These are phyloP conservation scores for Licmophora abbreviata DNA, from an alignment of 108 stramenopile genomes.

Conservation along the genomic window DNA sequence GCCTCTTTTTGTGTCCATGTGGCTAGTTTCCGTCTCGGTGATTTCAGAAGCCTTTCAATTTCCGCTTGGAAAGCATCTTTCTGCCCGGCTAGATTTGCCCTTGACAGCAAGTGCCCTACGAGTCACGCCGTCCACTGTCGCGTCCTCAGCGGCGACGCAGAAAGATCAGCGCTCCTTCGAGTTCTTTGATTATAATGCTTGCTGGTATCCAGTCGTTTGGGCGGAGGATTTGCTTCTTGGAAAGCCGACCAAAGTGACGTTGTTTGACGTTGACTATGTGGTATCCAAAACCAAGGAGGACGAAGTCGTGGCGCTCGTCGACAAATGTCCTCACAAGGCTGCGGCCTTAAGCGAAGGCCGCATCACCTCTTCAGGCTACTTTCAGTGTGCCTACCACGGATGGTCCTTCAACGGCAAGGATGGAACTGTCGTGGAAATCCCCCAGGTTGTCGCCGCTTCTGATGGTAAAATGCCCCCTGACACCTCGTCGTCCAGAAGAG, in stretches of 20 bases:
- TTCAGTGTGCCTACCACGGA: slow-evolving; percentile 69
- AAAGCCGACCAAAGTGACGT: slow-evolving; percentile 42
- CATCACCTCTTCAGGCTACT: slow-evolving; percentile 32
- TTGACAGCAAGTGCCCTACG: no score
- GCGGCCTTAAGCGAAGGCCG: slow-evolving; percentile 56
- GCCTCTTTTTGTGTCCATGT: no score
- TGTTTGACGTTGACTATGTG: slow-evolving; percentile 70
- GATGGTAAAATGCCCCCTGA: not conserved
- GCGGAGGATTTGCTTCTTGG: slow-evolving; percentile 42
- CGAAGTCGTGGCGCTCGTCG: slow-evolving; percentile 35
- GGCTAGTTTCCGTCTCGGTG: no score
- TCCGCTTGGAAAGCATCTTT: no score
- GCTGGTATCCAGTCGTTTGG: slow-evolving; percentile 66
- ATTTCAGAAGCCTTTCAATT: no score
- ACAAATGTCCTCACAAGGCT: slow-evolving; percentile 57
- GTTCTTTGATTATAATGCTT: slow-evolving; percentile 42
- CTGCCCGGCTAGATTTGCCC: no score
- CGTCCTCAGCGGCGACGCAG: no score
- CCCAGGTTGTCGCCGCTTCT: slow-evolving; percentile 26
- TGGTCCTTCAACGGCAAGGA: slow-evolving; percentile 55
- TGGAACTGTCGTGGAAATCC: slow-evolving; percentile 50
- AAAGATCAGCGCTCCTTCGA: no score
- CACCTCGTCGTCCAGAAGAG: slow-evolving; percentile 9
- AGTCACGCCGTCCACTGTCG: no score
- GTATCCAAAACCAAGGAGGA: slow-evolving; percentile 23